Evolutionary conservation across 805 yeast genomes (phyloP).

Genomic region (Kuraishia floccosa): DNA sequence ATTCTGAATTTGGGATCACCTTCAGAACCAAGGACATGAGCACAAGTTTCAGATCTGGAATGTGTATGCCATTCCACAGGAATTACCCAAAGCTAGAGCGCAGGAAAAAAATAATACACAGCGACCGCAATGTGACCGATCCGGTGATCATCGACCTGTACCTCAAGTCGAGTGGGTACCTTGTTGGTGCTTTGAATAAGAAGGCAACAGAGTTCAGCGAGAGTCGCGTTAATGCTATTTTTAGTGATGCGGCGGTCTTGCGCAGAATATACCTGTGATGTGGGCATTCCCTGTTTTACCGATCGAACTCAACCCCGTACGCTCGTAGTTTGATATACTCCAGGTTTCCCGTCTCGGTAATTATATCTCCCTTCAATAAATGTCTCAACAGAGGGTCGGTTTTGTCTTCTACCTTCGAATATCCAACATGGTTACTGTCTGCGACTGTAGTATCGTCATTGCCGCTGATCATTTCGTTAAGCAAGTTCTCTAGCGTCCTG

Average conservation of each 20-base stretch:
- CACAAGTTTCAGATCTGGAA: constrained; percentile 31
- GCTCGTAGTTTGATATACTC: constrained; percentile 12
- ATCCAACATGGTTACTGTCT: constrained; percentile 4
- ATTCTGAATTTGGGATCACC: constrained; percentile 40
- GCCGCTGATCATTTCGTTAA: constrained; percentile 15
- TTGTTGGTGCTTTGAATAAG: constrained; percentile 33
- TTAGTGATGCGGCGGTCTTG: constrained; percentile 31
- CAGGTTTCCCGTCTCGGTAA: constrained; percentile 14
- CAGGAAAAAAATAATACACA: constrained; percentile 9
- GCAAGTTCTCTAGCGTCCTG: constrained; percentile 16
- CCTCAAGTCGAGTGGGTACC: constrained; percentile 39
- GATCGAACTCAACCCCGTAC: constrained; percentile 1
- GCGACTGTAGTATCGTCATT: constrained; percentile 4
- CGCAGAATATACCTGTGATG: constrained; percentile 32
- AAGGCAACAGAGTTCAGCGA: constrained; percentile 17
- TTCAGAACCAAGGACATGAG: constrained; percentile 20
- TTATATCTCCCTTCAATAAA: constrained; percentile 12
- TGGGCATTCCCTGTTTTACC: neutral
- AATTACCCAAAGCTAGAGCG: constrained; percentile 31
- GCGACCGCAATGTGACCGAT: constrained; percentile 1
- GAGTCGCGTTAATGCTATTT: constrained; percentile 30
- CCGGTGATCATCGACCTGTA: constrained; percentile 26
- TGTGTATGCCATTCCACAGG: constrained; percentile 41
- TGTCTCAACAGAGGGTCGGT: constrained; percentile 22
- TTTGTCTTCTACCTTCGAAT: constrained; percentile 13